These are phyloP conservation scores for Harrya chromipes DNA, from an alignment of 768 basidiomycete genomes.

Conservation along the genomic window DNA sequence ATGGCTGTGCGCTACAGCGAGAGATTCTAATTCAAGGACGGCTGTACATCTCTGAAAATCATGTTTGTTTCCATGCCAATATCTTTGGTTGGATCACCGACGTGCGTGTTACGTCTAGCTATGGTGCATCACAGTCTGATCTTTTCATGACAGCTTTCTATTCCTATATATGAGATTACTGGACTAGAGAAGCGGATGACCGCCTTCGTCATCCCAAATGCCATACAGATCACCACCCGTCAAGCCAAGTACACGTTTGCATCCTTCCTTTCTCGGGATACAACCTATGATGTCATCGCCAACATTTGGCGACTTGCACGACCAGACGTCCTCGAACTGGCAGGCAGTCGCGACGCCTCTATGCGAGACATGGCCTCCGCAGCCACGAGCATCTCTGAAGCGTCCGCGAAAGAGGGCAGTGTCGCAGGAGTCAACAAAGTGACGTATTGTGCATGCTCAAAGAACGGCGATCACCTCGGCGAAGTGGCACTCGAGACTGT, in stretches of 20 bases:
- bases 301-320: constrained; percentile 94
- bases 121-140: constrained; percentile 6
- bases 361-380: constrained; percentile 18
- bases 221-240: constrained; percentile 83
- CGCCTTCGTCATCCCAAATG: constrained; percentile 96
- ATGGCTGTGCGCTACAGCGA: constrained; percentile 94
- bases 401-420: not conserved
- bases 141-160: constrained; percentile 55
- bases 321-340: constrained; percentile 49
- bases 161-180: constrained; percentile 85
- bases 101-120: constrained; percentile 46
- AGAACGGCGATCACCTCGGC: constrained; percentile 61
- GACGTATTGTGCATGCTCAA: constrained; percentile 74
- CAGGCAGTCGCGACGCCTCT: constrained; percentile 16
- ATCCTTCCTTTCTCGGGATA: constrained; percentile 94
- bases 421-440: constrained; percentile 41
- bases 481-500: constrained; percentile 76
- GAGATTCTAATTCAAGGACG: constrained; percentile 97
- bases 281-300: constrained; percentile 91
- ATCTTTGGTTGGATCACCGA: constrained; percentile 99
- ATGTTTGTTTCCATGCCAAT: constrained; percentile 99
- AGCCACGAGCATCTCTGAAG: constrained; percentile 19
- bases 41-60: constrained; percentile 96
- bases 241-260: constrained; percentile 90
- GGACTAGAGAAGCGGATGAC: constrained; percentile 96